Evolutionary conservation across 2,329 filamentous ascomycete species (phyloP), one percentile per base, ranked within the genome.

Genomic region (Chaetomiaceae sp.): DNA sequence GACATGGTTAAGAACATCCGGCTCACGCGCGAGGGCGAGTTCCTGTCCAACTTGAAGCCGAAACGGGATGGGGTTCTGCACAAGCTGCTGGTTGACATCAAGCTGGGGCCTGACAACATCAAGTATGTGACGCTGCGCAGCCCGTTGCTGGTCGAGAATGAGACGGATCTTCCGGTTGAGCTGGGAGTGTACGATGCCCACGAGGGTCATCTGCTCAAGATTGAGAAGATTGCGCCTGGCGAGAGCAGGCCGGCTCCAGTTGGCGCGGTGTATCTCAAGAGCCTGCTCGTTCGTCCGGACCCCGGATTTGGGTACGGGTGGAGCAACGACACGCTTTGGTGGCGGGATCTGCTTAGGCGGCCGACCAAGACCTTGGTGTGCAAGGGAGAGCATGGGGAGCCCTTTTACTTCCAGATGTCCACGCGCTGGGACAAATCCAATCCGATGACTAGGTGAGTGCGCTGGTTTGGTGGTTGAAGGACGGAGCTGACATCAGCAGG

Each of bases 71-170:
- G 88, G 54, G 80, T 96, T 3, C 79, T 92, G 59, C 95, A 99
- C 68, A 87, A 91, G 20, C 80, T 99, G 17, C 83, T 97, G 22
- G 91, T 97, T 0, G 94, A 99, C 53, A 87, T 99, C 49, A 89
- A 83, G 49, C 79, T 99, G 22, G 94, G 91, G n/a, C 75, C 83
- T 0, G 92, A 99, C 74, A 97, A 97, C 64, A 89, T 99, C 72
- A 99, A 99, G 74, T 95, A 95, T 68, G 95, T 99, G 65, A 99
- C 91, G 1, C 85, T 99, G 65, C 83, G 94, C 23, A 97, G 92
- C 17, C 94, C 94, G 1, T 75, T 99, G 1, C 73, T 96, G 0
- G 84, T 99, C 7, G 94, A 99, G 68, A 99, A 99, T 70, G 88
- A 94, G 59, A 99, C 94, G 0, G 90, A 99, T 66, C 96, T 99